phyloP scores from a whole-genome alignment of 306 rosid species.

The Castanospermum australe region DNA sequence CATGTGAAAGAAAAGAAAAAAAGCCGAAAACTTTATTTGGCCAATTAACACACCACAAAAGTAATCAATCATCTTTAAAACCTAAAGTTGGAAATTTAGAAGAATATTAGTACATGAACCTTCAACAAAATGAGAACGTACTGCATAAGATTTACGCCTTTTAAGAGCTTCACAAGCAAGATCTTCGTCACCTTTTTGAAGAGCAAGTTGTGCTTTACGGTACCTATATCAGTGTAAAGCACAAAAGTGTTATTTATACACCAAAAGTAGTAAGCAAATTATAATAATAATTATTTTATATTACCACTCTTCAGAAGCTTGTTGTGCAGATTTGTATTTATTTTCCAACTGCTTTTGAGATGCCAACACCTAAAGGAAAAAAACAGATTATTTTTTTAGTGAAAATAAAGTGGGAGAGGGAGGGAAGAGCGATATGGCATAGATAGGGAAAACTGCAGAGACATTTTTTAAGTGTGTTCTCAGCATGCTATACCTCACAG shows the following conservation, averaged over 20 bases:
- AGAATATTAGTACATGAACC: background rate
- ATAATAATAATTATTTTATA: constrained; percentile 18
- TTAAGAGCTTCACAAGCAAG: constrained; percentile 98
- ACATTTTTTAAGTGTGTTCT: too few species aligned
- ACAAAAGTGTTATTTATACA: constrained; percentile 8
- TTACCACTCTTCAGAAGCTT: constrained; percentile 98
- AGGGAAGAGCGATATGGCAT: background rate
- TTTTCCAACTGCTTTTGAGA: constrained; percentile 93
- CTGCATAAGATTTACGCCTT: constrained; percentile 93
- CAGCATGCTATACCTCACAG: too few species aligned
- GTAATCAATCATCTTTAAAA: background rate
- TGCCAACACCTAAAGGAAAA: constrained; percentile 72
- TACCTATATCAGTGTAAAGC: constrained; percentile 56
- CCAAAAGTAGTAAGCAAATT: background rate
- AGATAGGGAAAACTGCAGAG: too few species aligned
- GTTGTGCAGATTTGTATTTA: constrained; percentile 81
- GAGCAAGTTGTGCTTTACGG: constrained; percentile 90
- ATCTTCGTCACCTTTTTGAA: constrained; percentile 88
- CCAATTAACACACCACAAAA: background rate
- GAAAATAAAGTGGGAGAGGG: background rate
- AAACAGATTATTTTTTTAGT: background rate
- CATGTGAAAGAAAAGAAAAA: background rate
- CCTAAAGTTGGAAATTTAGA: constrained; percentile 22
- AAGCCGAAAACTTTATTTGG: background rate
- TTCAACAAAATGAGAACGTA: too few species aligned